Evolutionary conservation across 352 stramenopile species (phyloP).

Genomic region (Phytophthora constricta): DNA sequence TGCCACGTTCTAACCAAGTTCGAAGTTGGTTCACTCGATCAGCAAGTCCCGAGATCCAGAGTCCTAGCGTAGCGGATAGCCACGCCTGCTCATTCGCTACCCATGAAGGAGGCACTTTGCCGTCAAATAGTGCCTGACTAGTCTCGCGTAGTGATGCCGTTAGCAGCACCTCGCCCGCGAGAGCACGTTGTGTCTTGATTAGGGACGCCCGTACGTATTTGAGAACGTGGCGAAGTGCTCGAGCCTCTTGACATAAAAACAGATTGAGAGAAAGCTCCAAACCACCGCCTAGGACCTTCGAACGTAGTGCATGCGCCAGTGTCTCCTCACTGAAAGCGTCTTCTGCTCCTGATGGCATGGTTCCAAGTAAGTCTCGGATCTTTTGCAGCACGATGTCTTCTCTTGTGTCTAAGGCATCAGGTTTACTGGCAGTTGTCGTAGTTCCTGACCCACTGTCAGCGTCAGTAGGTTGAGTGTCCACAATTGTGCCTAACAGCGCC

Average conservation of each 20-base stretch:
- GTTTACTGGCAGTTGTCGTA: slow-evolving; percentile 18
- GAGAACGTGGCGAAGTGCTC: slow-evolving; percentile 68
- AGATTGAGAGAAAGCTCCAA: slow-evolving; percentile 81
- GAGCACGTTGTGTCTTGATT: slow-evolving; percentile 55
- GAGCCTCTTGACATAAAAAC: slow-evolving; percentile 78
- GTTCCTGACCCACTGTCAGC: slow-evolving; percentile 24
- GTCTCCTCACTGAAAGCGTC: slow-evolving; percentile 50
- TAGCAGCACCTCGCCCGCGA: slow-evolving; percentile 69
- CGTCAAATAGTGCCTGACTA: slow-evolving; percentile 77
- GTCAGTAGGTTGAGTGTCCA: slow-evolving; percentile 74
- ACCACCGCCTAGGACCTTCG: slow-evolving; percentile 59
- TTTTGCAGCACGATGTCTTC: slow-evolving; percentile 74
- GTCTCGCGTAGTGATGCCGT: slow-evolving; percentile 56
- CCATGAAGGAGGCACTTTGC: slow-evolving; percentile 67
- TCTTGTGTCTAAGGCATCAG: slow-evolving; percentile 42
- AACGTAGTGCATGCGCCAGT: slow-evolving; percentile 40
- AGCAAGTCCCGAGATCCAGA: slow-evolving; percentile 72
- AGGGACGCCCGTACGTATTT: slow-evolving; percentile 60
- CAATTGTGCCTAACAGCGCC: slow-evolving; percentile 61
- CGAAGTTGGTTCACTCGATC: slow-evolving; percentile 68
- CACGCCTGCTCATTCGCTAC: slow-evolving; percentile 75
- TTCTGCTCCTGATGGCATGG: slow-evolving; percentile 55
- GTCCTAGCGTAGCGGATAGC: slow-evolving; percentile 64
- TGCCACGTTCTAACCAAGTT: slow-evolving; percentile 66
- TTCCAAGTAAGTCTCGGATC: slow-evolving; percentile 54